Evolutionary conservation across 1,139 yeast genomes (phyloP).

Genomic region (Meyerozyma carpophila): DNA sequence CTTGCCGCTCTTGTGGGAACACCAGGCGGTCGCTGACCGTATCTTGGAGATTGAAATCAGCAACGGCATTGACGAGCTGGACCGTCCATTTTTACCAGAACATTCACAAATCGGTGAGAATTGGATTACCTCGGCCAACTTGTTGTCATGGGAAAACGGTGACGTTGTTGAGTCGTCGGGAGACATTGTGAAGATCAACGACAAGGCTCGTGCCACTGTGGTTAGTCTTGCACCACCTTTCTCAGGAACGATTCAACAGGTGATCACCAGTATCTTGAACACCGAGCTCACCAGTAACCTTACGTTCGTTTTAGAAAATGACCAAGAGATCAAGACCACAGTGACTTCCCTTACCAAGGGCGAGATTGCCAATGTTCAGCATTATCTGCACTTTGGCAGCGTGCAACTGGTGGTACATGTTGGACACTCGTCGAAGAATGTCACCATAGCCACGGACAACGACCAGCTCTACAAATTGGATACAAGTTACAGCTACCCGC

Average conservation of each 20-base stretch:
- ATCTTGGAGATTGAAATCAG: slow-evolving; percentile 44
- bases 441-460: not conserved
- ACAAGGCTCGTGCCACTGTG: slow-evolving; percentile 13
- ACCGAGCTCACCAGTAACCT: slow-evolving; percentile 27
- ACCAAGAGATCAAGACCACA: slow-evolving; percentile 22
- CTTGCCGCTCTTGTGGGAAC: slow-evolving; percentile 57
- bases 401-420: slow-evolving; percentile 25
- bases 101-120: slow-evolving; percentile 43
- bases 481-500: slow-evolving; percentile 15
- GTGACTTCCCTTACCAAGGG: slow-evolving; percentile 23
- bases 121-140: slow-evolving; percentile 69
- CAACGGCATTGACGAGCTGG: slow-evolving; percentile 50
- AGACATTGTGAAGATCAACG: slow-evolving; percentile 20
- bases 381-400: slow-evolving; percentile 23
- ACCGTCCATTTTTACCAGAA: slow-evolving; percentile 10
- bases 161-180: slow-evolving; percentile 37
- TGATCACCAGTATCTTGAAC: slow-evolving; percentile 26
- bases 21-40: slow-evolving; percentile 16
- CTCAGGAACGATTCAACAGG: slow-evolving; percentile 29
- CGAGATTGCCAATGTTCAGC: slow-evolving; percentile 29
- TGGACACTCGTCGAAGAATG: slow-evolving; percentile 12
- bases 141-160: slow-evolving; percentile 55
- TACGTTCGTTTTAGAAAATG: slow-evolving; percentile 29
- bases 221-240: slow-evolving; percentile 27
- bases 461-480: not conserved